Base-by-base conservation (phyloP, 1,284 basidiomycete species). In the Ustilago shanxiensis region DNA sequence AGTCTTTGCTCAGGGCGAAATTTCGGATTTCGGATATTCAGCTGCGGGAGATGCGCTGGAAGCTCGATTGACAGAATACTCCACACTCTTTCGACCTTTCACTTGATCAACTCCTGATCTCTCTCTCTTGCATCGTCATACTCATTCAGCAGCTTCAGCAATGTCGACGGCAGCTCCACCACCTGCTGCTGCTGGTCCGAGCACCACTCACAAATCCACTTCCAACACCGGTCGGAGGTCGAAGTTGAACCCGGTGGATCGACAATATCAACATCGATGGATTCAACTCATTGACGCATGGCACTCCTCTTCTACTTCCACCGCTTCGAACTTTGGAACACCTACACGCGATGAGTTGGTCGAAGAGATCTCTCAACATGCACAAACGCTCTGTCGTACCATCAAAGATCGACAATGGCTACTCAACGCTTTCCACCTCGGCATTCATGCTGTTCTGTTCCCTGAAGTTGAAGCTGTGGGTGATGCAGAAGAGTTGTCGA, bases 221-320 rank as follows among this genome's bases (percentile, higher is more conserved):
- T 6, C 29, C 18, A 5, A 18, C 1, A 47, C 20, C 33, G 9
- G 50, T 10, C 50, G 60, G 45, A 44, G 37, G 26, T 1, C 44
- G 1, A 72, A 51, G 9, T 7, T 3, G 0, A 24, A 9, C 14
- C 44, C 47, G 8, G 8, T 41, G 22, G 39, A 39, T 8, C 55
- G 59, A 16, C 60, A 67, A 18, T 9, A 26, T 2, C 63, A 71
- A 39, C 60, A 54, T 8, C 28, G 59, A 39, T 77, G 74, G 74
- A 24, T 77, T 4, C 33, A 63, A 44, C 74, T 77, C 35, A 64
- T 77, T n/a, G 74, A 77, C 7, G 20, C 59, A 1, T 77, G 74
- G 74, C 61, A 53, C 3, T 22, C 37, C 3, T 45, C 59, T 56
- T 20, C 35, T 18, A 0, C 31, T 11, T 33, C 31, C 45, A n/a